phyloP scores from a whole-genome alignment of 148 eudicot genomes.

The Nepenthes mirabilis region DNA sequence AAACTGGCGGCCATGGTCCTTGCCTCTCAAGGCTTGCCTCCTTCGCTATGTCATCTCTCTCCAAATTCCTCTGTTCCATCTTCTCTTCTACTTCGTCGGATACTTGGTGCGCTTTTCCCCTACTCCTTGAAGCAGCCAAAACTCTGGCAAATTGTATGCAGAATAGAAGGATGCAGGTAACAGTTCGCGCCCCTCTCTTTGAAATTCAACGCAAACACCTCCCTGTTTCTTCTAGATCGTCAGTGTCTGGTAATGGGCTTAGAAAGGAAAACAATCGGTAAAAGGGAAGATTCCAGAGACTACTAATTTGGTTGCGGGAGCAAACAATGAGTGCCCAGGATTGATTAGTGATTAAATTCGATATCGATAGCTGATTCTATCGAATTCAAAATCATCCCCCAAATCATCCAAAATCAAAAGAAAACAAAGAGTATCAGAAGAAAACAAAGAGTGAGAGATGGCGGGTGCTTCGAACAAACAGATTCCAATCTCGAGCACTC shows the following conservation, averaged over 20 bases:
- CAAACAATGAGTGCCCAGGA: too few species aligned
- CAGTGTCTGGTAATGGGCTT: not conserved
- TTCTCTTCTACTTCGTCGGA: not conserved
- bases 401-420: too few species aligned
- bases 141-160: not conserved
- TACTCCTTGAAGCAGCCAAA: conserved; percentile 26
- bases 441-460: too few species aligned
- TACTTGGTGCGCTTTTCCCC: conserved; percentile 15
- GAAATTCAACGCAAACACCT: not conserved
- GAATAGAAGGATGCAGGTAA: too few species aligned
- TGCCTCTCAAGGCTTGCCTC: not conserved
- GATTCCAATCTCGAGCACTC: too few species aligned
- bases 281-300: not conserved
- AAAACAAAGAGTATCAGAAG: too few species aligned
- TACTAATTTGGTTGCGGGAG: too few species aligned
- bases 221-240: not conserved
- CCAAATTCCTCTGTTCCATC: conserved; percentile 22
- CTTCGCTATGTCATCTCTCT: conserved; percentile 1
- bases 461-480: too few species aligned
- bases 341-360: too few species aligned
- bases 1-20: conserved; percentile 44
- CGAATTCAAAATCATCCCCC: too few species aligned
- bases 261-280: not conserved
- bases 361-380: too few species aligned
- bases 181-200: conserved; percentile 22